These are phyloP conservation scores for Aspergillus pseudonomiae DNA, from an alignment of 2,329 filamentous ascomycete species.

Conservation along the genomic window DNA sequence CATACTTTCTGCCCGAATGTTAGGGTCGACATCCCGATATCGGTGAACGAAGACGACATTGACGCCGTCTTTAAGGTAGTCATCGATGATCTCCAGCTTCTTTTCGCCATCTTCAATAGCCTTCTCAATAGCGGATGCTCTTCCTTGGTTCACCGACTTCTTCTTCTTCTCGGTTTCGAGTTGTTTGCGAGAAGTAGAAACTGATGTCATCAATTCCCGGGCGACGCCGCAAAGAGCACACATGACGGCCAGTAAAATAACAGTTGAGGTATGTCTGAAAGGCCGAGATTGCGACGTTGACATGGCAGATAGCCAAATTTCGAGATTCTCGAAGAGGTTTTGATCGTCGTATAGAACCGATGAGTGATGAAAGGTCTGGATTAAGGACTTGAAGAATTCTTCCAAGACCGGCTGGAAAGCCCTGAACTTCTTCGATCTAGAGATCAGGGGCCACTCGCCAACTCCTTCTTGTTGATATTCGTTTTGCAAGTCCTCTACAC, in stretches of 20 bases:
- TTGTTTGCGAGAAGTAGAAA: slow-evolving; percentile 77
- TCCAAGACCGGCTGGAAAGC: slow-evolving; percentile 78
- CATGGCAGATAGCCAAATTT: slow-evolving; percentile 88
- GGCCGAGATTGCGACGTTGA: slow-evolving; percentile 84
- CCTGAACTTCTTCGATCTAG: slow-evolving; percentile 73
- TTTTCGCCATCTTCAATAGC: slow-evolving; percentile 71
- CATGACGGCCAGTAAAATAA: slow-evolving; percentile 78
- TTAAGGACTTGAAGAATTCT: slow-evolving; percentile 76
- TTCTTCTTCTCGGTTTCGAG: slow-evolving; percentile 75
- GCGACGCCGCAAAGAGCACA: slow-evolving; percentile 76
- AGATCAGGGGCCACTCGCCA: slow-evolving; percentile 88
- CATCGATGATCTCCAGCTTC: slow-evolving; percentile 70
- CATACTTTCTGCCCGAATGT: slow-evolving; percentile 85
- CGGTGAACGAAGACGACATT: slow-evolving; percentile 93
- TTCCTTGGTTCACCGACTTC: slow-evolving; percentile 73
- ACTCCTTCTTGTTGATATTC: slow-evolving; percentile 82
- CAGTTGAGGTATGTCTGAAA: slow-evolving; percentile 91
- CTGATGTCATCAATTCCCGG: slow-evolving; percentile 68
- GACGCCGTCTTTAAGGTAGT: slow-evolving; percentile 80
- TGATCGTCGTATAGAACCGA: slow-evolving; percentile 76
- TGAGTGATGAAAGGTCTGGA: slow-evolving; percentile 79
- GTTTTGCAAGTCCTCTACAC: slow-evolving; percentile 81
- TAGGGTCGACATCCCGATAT: slow-evolving; percentile 90
- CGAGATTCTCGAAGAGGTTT: slow-evolving; percentile 82
- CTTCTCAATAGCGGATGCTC: slow-evolving; percentile 72